phyloP scores from a whole-genome alignment of 1,284 basidiomycete genomes.

The Cryptococcus depauperatus region DNA sequence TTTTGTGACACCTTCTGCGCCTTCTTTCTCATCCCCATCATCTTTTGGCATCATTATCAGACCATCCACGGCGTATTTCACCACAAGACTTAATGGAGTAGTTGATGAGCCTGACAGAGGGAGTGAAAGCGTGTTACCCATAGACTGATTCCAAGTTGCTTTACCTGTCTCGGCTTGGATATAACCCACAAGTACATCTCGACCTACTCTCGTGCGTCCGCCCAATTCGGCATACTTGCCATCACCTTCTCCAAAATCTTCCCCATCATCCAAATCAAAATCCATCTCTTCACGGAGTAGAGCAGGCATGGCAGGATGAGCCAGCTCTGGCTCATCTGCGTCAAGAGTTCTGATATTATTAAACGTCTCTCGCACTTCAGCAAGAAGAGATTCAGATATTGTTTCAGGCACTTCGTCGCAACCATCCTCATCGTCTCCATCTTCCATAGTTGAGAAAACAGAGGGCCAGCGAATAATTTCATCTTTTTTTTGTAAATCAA shows the following conservation, averaged over 20 bases:
- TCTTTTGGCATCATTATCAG: constrained; percentile 52
- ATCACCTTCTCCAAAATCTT: constrained; percentile 50
- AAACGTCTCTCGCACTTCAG: constrained; percentile 59
- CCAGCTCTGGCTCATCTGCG: constrained; percentile 23
- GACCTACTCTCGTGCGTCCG: constrained; percentile 25
- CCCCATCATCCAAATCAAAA: constrained; percentile 37
- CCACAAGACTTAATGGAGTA: constrained; percentile 51
- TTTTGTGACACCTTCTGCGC: no score
- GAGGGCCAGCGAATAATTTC: constrained; percentile 75
- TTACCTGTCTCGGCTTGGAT: constrained; percentile 17
- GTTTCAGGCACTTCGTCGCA: constrained; percentile 78
- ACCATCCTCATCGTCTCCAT: constrained; percentile 32
- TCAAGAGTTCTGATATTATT: constrained; percentile 21
- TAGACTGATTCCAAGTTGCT: constrained; percentile 27
- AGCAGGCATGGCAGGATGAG: constrained; percentile 34
- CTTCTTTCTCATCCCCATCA: constrained; percentile 19
- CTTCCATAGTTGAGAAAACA: constrained; percentile 53
- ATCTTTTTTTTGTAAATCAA: constrained; percentile 77
- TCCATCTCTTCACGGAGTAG: constrained; percentile 45
- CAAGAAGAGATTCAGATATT: constrained; percentile 72
- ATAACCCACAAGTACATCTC: constrained; percentile 29
- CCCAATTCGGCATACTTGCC: constrained; percentile 44
- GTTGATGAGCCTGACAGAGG: constrained; percentile 39
- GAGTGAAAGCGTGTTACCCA: constrained; percentile 24
- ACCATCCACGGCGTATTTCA: constrained; percentile 78